Evolutionary conservation across 345 rosid genomes (phyloP), one percentile per base, ranked within the genome.

Genomic region (Populus nigra): DNA sequence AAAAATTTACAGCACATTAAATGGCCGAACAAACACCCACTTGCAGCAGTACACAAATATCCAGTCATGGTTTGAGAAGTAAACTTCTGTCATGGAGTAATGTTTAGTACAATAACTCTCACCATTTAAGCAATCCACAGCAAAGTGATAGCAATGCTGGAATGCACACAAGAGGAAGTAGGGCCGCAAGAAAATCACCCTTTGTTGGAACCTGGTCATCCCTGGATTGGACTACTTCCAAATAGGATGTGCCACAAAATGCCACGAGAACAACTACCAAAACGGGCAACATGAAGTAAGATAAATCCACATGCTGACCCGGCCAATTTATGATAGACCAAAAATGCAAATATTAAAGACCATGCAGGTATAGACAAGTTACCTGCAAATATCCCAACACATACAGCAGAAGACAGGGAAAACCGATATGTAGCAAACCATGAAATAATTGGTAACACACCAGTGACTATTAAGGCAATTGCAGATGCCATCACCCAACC

Each of bases 401-500:
- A 90, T 38, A 85, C 79, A 84, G 98, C 98, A 82, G 99, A 96
- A 77, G 97, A 96, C 71, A 84, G 84, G 82, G 97, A 89, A 83
- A 96, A 96, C 68, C 98, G 89, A 76, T 96, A 96, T 47, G 99
- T 91, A 18, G 93, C 92, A 79, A 96, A 96, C 99, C 99, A 96
- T 65, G 99, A 96, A 85, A 92, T 80, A 81, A 96, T 92, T 65
- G 99, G 99, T 78, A 96, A 89, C 85, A 92, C 87, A 74, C 97
- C 97, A 57, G 97, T 91, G 77, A 94, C 98, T 70, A 91, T 87
- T 79, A 96, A 84, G 80, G 97, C 94, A 85, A 96, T 90, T 71
- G 87, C 98, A 82, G 97, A 89, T 75, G 99, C 96, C 93, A 96
- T 91, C 63, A 96, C 97, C 98, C 98, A 96, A 63, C 99, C 99